A percentile compares a stretch with the other conserved stretches of the same genome.
These are phyloP conservation scores for Lachancea fermentati DNA, from an alignment of 805 yeast species.

Conservation along the genomic window DNA sequence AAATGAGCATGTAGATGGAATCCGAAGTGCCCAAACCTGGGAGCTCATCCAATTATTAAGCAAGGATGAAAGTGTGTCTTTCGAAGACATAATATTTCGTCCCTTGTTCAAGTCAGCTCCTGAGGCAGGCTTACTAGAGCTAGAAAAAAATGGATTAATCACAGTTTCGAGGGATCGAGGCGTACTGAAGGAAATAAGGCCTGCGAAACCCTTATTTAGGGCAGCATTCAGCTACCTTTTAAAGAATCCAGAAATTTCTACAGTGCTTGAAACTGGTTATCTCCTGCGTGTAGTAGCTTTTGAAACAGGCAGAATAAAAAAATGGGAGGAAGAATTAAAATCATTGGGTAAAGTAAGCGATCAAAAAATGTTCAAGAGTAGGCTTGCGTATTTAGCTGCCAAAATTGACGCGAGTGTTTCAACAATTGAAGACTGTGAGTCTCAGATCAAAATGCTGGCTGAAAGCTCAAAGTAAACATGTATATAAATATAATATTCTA, in stretches of 20 bases:
- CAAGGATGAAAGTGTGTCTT: conserved; percentile 39
- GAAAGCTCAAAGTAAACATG: too few species aligned
- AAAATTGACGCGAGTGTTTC: conserved; percentile 61
- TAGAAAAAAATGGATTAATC: conserved; percentile 78
- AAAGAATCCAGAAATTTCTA: conserved; percentile 48
- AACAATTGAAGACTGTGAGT: conserved; percentile 44
- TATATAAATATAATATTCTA: too few species aligned
- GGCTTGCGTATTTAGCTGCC: conserved; percentile 60
- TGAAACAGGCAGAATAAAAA: conserved; percentile 57
- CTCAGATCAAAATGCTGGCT: conserved; percentile 2
- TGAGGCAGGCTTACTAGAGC: conserved; percentile 51
- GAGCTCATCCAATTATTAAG: conserved; percentile 62
- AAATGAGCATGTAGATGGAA: conserved; percentile 43
- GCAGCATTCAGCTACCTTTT: conserved; percentile 73
- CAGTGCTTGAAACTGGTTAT: conserved; percentile 60
- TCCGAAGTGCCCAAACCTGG: conserved; percentile 87
- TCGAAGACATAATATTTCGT: conserved; percentile 46
- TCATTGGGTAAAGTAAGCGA: conserved; percentile 48
- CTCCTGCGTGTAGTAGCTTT: conserved; percentile 47
- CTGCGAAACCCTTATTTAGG: conserved; percentile 79
- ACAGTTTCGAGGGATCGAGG: conserved; percentile 74
- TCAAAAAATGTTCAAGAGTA: conserved; percentile 48
- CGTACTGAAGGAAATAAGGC: conserved; percentile 53
- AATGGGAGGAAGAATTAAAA: conserved; percentile 67
- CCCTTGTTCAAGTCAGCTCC: conserved; percentile 57